These are phyloP conservation scores for Trichosanthes cucumerina DNA, from an alignment of 306 rosid genomes.

Conservation along the genomic window DNA sequence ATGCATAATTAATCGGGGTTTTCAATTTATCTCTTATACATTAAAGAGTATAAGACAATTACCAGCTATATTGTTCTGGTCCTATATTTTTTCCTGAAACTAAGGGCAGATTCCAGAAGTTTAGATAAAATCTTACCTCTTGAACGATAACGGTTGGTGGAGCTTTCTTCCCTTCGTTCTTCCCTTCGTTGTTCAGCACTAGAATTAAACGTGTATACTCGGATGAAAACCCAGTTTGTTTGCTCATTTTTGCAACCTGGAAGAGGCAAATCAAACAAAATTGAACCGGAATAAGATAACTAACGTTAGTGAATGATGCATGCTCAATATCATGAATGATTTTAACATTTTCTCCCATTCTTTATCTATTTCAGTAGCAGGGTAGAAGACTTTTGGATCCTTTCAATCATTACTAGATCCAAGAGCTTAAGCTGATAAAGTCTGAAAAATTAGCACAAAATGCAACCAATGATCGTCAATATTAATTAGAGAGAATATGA, in stretches of 20 bases:
- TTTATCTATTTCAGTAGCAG: neutral
- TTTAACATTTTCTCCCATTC: neutral
- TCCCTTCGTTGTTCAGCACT: conserved; percentile 23
- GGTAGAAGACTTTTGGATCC: neutral
- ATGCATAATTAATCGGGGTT: neutral
- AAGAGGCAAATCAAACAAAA: neutral
- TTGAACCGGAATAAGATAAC: neutral
- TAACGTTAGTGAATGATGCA: neutral
- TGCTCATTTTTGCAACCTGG: conserved; percentile 70
- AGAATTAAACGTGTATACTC: conserved; percentile 61
- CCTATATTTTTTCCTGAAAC: neutral
- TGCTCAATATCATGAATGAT: neutral
- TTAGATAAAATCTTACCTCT: conserved; percentile 37
- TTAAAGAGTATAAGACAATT: neutral
- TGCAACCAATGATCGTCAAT: too few relatives aligned
- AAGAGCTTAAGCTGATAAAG: neutral
- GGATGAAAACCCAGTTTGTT: conserved; percentile 57
- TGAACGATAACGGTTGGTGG: conserved; percentile 27
- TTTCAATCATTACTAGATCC: neutral
- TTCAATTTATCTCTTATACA: neutral
- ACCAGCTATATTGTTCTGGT: neutral
- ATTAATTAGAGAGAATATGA: too few relatives aligned
- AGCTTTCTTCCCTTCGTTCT: conserved; percentile 46
- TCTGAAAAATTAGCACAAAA: neutral
- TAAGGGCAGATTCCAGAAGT: neutral